phyloP scores from a whole-genome alignment of 1,284 basidiomycete species.

The Irpex sp. region DNA sequence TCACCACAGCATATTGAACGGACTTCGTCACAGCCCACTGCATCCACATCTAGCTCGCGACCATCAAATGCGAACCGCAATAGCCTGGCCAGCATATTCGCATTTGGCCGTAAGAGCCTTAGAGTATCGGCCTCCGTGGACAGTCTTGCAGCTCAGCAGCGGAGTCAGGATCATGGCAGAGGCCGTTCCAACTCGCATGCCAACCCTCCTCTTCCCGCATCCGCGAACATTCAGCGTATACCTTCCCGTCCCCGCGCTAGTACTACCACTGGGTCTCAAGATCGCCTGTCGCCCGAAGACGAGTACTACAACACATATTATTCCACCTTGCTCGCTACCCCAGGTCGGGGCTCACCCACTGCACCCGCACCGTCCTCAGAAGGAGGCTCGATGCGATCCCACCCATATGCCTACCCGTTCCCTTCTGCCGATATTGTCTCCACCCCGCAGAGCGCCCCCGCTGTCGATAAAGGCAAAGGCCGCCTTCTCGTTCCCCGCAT shows the following conservation, averaged over 20 bases:
- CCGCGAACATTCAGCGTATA: neutral
- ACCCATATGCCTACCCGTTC: conserved; percentile 22
- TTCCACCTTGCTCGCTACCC: conserved; percentile 17
- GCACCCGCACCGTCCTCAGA: neutral
- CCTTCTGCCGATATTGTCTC: conserved; percentile 19
- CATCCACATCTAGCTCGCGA: neutral
- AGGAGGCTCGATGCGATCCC: neutral
- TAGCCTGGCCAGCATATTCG: conserved; percentile 48
- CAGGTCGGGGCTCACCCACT: conserved; percentile 6
- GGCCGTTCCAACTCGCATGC: conserved; percentile 6
- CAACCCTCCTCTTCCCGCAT: conserved; percentile 4
- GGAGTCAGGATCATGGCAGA: conserved; percentile 1
- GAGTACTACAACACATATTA: conserved; percentile 19
- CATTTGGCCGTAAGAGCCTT: conserved; percentile 33
- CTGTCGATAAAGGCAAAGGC: conserved; percentile 20
- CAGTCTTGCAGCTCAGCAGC: conserved; percentile 11
- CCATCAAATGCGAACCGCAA: conserved; percentile 27
- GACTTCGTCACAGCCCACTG: conserved; percentile 13
- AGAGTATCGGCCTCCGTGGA: conserved; percentile 18
- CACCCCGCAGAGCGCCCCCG: conserved; percentile 13
- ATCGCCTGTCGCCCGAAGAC: conserved; percentile 10
- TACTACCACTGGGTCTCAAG: conserved; percentile 6
- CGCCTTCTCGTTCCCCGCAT: conserved; percentile 16
- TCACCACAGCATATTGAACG: conserved; percentile 43
- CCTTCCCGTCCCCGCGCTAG: conserved; percentile 6